Conservation (phyloP, 495 filamentous ascomycete species). For the Aspergillus sparsus region DNA sequence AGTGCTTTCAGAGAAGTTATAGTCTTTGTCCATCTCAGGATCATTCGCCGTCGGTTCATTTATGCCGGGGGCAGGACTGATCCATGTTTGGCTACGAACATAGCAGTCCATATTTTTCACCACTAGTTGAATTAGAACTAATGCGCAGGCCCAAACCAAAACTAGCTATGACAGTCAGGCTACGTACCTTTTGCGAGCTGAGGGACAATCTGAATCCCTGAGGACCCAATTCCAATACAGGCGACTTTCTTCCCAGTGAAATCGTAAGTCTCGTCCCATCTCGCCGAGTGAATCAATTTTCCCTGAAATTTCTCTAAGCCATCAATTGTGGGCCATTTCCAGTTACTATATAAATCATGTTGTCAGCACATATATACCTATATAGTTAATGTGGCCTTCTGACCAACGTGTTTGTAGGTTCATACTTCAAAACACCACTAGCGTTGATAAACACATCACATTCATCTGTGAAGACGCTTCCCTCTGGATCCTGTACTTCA, state of each 20-base stretch:
- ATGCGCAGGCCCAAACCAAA: not conserved
- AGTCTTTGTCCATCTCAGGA: constrained; percentile 12
- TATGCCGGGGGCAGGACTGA: constrained; percentile 9
- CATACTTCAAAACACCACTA: constrained; percentile 47
- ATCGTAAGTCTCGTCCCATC: constrained; percentile 10
- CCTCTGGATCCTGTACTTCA: constrained; percentile 30
- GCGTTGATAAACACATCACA: constrained; percentile 52
- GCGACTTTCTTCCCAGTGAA: constrained; percentile 12
- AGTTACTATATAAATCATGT: constrained; percentile 1
- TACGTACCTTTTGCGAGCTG: constrained; percentile 5
- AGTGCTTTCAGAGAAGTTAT: constrained; percentile 5
- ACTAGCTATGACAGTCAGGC: not conserved
- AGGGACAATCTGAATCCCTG: constrained; percentile 13
- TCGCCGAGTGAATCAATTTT: constrained; percentile 8
- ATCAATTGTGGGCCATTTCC: constrained; percentile 14
- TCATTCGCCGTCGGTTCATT: constrained; percentile 13
- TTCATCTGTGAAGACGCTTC: constrained; percentile 26
- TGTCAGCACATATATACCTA: too few species aligned
- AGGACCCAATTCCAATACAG: constrained; percentile 9
- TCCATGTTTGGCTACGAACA: constrained; percentile 14
- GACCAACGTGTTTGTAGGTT: not conserved
- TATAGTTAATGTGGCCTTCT: too few species aligned
- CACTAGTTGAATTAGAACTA: not conserved
- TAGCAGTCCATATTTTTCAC: constrained; percentile 7
- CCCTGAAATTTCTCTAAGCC: constrained; percentile 3